These are phyloP conservation scores for Tuber microsphaerosporum DNA, from an alignment of 495 filamentous ascomycete genomes.

Conservation along the genomic window DNA sequence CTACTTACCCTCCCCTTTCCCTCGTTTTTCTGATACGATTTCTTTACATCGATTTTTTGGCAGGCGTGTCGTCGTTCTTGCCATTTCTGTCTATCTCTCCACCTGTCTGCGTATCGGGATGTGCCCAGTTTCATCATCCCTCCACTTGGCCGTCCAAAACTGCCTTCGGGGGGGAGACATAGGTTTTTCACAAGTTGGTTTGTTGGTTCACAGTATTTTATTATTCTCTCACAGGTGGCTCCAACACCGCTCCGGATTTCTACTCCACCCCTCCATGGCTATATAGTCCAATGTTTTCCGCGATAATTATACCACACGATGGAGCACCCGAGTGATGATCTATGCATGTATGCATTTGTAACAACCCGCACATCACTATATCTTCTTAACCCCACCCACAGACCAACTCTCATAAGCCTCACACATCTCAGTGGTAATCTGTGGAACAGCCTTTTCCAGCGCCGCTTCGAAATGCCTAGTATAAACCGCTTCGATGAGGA, in stretches of 20 bases:
- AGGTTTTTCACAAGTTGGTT: neutral
- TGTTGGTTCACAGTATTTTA: neutral
- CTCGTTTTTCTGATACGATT: conserved; percentile 9
- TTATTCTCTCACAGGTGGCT: neutral
- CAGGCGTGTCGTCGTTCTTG: neutral
- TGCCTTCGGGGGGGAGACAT: neutral
- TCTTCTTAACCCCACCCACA: conserved; percentile 43
- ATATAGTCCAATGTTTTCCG: neutral
- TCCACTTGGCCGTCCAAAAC: neutral
- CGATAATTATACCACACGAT: neutral
- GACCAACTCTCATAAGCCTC: conserved; percentile 62
- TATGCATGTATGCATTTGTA: neutral
- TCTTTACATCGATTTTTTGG: conserved; percentile 26
- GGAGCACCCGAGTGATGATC: neutral
- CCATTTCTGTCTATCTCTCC: neutral
- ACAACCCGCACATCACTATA: conserved; percentile 15
- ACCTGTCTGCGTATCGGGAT: neutral
- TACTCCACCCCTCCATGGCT: neutral
- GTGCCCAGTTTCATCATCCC: neutral
- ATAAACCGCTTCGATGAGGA: conserved; percentile 49
- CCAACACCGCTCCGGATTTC: neutral
- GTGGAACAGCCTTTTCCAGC: conserved; percentile 55
- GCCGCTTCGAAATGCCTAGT: conserved; percentile 61
- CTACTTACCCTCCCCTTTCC: conserved; percentile 7
- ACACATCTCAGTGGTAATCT: conserved; percentile 62